phyloP scores from a whole-genome alignment of 805 yeast species.

The Starmera amethionina region DNA sequence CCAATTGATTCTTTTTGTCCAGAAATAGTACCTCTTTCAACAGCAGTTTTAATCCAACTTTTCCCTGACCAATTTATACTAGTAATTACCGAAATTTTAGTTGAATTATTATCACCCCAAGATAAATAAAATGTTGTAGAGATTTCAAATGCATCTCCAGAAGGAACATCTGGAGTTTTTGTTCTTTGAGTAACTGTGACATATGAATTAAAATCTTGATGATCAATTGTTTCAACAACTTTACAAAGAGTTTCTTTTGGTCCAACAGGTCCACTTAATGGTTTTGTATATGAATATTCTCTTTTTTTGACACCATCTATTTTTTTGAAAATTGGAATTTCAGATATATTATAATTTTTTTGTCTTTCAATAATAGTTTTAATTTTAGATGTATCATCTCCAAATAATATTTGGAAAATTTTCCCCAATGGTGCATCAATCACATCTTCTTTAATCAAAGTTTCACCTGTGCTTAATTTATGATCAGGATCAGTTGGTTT shows the following conservation, averaged over 20 bases:
- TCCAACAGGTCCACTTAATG: slow-evolving; percentile 59
- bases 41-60: slow-evolving; percentile 70
- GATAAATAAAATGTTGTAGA: slow-evolving; percentile 45
- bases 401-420: slow-evolving; percentile 50
- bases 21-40: slow-evolving; percentile 63
- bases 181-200: slow-evolving; percentile 48
- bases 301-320: slow-evolving; percentile 27
- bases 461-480: slow-evolving; percentile 37
- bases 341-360: slow-evolving; percentile 51
- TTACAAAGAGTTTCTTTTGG: slow-evolving; percentile 67
- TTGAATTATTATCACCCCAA: slow-evolving; percentile 53
- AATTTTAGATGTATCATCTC: slow-evolving; percentile 40
- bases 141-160: slow-evolving; percentile 59
- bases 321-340: slow-evolving; percentile 30
- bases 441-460: slow-evolving; percentile 41
- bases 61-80: slow-evolving; percentile 62
- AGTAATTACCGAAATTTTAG: slow-evolving; percentile 43
- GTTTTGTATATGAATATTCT: slow-evolving; percentile 49
- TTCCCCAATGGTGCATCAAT: slow-evolving; percentile 59
- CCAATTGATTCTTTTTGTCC: slow-evolving; percentile 58
- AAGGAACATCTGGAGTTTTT: slow-evolving; percentile 76
- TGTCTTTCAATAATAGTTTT: slow-evolving; percentile 42
- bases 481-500: slow-evolving; percentile 37
- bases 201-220: slow-evolving; percentile 35
- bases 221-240: slow-evolving; percentile 49